These are phyloP conservation scores for Colletotrichum sp. DNA, from an alignment of 2,329 filamentous ascomycete genomes.

Conservation along the genomic window DNA sequence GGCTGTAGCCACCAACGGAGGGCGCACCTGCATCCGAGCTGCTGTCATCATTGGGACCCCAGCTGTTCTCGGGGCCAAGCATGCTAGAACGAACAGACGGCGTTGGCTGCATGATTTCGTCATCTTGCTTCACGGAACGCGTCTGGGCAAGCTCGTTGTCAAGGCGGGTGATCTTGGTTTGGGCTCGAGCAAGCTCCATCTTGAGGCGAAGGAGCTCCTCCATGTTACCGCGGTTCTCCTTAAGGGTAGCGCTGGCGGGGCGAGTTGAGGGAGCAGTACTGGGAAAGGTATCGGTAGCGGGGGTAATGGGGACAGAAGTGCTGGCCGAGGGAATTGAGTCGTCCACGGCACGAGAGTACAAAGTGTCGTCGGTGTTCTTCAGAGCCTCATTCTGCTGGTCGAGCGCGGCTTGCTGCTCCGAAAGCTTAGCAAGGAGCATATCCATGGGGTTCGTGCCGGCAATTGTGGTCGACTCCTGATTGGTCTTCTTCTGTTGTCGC, in stretches of 20 bases:
- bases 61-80: constrained; percentile 45
- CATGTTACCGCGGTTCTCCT: constrained; percentile 43
- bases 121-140: constrained; percentile 63
- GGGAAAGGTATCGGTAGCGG: constrained; percentile 60
- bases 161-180: constrained; percentile 72
- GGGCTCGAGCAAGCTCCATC: constrained; percentile 73
- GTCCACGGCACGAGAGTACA: constrained; percentile 43
- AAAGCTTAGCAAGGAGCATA: constrained; percentile 73
- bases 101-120: constrained; percentile 21
- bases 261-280: constrained; percentile 54
- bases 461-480: constrained; percentile 42
- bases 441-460: constrained; percentile 65
- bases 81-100: not conserved
- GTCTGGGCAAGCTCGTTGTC: constrained; percentile 74
- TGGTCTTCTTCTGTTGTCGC: constrained; percentile 53
- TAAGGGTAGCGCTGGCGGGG: constrained; percentile 55
- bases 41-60: constrained; percentile 59
- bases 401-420: constrained; percentile 71
- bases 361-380: constrained; percentile 44
- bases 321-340: constrained; percentile 51
- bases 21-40: constrained; percentile 63
- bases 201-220: constrained; percentile 73
- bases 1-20: constrained; percentile 56
- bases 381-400: constrained; percentile 63
- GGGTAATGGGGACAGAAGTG: constrained; percentile 67